Conservation (phyloP, 352 stramenopile species). For the Saprolegnia parasitica region DNA sequence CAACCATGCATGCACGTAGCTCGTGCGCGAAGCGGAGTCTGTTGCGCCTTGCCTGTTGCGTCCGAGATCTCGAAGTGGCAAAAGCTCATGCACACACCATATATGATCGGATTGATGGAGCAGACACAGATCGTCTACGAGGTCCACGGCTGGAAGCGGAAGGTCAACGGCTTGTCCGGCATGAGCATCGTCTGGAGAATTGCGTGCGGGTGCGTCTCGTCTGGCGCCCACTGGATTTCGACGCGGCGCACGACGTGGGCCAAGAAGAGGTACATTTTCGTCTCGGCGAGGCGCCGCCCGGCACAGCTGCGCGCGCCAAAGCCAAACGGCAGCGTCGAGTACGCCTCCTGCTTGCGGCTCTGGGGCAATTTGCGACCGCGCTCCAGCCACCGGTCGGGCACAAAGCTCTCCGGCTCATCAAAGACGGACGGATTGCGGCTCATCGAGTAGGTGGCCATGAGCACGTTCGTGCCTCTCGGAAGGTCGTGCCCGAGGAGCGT, state of each 20-base stretch:
- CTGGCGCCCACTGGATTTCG: not conserved
- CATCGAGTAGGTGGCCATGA: conserved; percentile 4
- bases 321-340: conserved; percentile 3
- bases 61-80: too few species aligned
- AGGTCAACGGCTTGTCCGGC: not conserved
- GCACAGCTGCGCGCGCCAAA: not conserved
- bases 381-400: not conserved
- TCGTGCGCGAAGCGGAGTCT: too few species aligned
- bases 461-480: not conserved
- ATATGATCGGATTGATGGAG: too few species aligned
- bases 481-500: not conserved
- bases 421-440: not conserved
- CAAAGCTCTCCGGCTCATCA: not conserved
- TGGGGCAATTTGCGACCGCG: not conserved
- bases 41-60: too few species aligned
- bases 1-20: too few species aligned
- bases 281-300: conserved; percentile 6
- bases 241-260: not conserved
- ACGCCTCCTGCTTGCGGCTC: not conserved
- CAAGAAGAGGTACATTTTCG: not conserved
- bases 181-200: not conserved
- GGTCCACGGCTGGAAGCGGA: not conserved
- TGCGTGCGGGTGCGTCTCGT: not conserved
- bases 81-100: too few species aligned
- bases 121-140: not conserved